Evolutionary conservation across 305 asterid species (phyloP).

Genomic region (Lippia alba): DNA sequence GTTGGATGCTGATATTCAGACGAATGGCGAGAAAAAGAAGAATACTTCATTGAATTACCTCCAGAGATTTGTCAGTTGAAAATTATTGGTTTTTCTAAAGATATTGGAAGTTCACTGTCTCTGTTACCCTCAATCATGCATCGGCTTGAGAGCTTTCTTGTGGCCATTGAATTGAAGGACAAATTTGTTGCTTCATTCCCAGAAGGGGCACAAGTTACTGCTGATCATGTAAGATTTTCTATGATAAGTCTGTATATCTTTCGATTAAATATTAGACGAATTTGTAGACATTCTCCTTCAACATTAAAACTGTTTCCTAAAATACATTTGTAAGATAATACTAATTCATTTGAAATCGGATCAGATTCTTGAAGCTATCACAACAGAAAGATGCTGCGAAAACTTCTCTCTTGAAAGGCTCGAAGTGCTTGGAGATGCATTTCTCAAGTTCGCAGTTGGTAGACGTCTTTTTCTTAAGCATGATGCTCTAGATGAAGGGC

Average conservation of each 20-base stretch:
- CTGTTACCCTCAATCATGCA: conserved; percentile 92
- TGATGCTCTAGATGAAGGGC: conserved; percentile 87
- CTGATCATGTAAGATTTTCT: conserved; percentile 56
- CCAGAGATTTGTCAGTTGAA: conserved; percentile 95
- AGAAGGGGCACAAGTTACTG: conserved; percentile 78
- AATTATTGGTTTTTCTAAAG: conserved; percentile 93
- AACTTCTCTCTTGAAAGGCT: conserved; percentile 94
- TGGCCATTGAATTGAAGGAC: conserved; percentile 82
- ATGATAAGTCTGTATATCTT: conserved; percentile 29
- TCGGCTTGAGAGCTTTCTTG: conserved; percentile 89
- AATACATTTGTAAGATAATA: conserved; percentile 26
- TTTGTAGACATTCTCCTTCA: conserved; percentile 19
- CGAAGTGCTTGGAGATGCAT: conserved; percentile 98
- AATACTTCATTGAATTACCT: conserved; percentile 90
- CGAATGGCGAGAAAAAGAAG: conserved; percentile 81
- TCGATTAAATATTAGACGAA: conserved; percentile 18
- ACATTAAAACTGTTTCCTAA: conserved; percentile 11
- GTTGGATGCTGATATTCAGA: conserved; percentile 42
- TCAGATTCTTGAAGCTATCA: conserved; percentile 99
- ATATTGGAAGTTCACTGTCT: conserved; percentile 92
- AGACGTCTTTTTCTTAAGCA: conserved; percentile 84
- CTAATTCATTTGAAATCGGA: conserved; percentile 37
- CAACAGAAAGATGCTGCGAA: conserved; percentile 90
- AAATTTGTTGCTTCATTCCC: conserved; percentile 77
- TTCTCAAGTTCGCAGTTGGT: conserved; percentile 95